A percentile compares a stretch with the other conserved stretches of the same genome.
Conservation (phyloP, 495 filamentous ascomycete genomes). For the Annulohypoxylon stygium region DNA sequence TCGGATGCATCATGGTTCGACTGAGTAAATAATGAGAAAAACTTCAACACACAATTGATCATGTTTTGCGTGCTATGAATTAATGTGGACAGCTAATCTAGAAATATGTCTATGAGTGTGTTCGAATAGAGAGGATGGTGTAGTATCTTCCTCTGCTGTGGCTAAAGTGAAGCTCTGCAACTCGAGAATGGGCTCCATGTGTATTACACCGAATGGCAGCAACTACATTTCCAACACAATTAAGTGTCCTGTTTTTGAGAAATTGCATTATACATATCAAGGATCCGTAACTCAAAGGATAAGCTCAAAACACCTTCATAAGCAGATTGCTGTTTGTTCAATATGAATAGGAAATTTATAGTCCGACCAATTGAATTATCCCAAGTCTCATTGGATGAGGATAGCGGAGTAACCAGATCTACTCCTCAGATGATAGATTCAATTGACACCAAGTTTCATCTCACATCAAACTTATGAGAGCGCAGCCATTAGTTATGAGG, state of each 20-base stretch:
- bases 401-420: neutral
- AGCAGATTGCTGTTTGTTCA: too few relatives aligned
- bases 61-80: neutral
- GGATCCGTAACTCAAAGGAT: too few relatives aligned
- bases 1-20: conserved; percentile 12
- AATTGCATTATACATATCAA: too few relatives aligned
- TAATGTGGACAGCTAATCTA: neutral
- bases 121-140: neutral
- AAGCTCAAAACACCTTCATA: too few relatives aligned
- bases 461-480: neutral
- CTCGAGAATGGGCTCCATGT: neutral
- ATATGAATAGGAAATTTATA: too few relatives aligned
- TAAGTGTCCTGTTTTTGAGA: too few relatives aligned
- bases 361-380: too few relatives aligned
- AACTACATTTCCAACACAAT: too few relatives aligned
- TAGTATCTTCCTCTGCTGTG: neutral
- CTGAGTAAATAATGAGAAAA: conserved; percentile 32
- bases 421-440: neutral
- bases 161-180: too few relatives aligned
- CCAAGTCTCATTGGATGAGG: neutral
- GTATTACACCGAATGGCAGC: too few relatives aligned
- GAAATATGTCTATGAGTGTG: neutral
- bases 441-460: neutral
- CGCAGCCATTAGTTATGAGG: neutral
- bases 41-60: neutral